Percentiles rank a stretch among this genome's conserved stretches.
These are phyloP conservation scores for Exophiala xenobiotica DNA, from an alignment of 2,329 filamentous ascomycete species.

Conservation along the genomic window DNA sequence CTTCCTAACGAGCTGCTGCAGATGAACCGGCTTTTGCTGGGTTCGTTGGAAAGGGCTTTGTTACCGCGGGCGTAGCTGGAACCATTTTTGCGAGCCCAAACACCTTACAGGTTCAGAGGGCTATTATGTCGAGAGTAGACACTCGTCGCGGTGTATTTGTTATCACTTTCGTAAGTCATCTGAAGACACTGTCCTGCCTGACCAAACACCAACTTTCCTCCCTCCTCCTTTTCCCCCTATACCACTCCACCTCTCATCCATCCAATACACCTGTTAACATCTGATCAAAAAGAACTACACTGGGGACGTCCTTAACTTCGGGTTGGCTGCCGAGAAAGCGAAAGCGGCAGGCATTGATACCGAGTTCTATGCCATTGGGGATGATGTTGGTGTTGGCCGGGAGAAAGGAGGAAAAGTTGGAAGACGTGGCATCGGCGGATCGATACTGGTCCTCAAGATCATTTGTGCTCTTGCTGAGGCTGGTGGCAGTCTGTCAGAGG, in stretches of 20 bases:
- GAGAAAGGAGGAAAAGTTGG: conserved; percentile 86
- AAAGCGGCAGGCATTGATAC: conserved; percentile 72
- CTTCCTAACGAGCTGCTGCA: too few relatives aligned
- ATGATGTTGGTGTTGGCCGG: conserved; percentile 87
- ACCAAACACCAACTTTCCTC: too few relatives aligned
- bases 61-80: conserved; percentile 79
- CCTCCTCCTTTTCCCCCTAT: too few relatives aligned
- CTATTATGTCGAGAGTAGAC: conserved; percentile 71
- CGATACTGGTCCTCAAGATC: conserved; percentile 88
- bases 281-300: too few relatives aligned
- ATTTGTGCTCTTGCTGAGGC: conserved; percentile 76
- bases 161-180: conserved; percentile 62
- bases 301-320: conserved; percentile 86
- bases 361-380: conserved; percentile 88
- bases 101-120: conserved; percentile 77
- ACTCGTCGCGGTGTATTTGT: conserved; percentile 73
- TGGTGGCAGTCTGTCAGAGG: conserved; percentile 67
- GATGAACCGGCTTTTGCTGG: conserved; percentile 68
- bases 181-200: conserved; percentile 52
- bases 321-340: conserved; percentile 89
- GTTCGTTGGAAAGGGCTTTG: conserved; percentile 78
- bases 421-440: conserved; percentile 84
- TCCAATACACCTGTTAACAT: too few relatives aligned
- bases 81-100: conserved; percentile 82
- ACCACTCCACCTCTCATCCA: too few relatives aligned